Conservation (phyloP, 1,284 basidiomycete genomes). For the Laetiporus sulphureus region DNA sequence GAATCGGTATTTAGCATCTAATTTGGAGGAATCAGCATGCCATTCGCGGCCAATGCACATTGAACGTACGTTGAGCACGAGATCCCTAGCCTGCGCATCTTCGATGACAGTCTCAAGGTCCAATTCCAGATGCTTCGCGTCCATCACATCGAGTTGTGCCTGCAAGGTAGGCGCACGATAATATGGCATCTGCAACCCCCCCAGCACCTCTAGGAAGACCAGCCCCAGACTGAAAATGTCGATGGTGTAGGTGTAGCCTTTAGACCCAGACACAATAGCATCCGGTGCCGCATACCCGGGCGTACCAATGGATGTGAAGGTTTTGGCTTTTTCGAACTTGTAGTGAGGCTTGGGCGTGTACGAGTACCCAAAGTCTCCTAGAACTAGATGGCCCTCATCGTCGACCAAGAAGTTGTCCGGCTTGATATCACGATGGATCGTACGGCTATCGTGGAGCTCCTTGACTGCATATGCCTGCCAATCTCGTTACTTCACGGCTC, state of each 20-base stretch:
- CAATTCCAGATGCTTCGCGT: too few relatives aligned
- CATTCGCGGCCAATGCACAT: background rate
- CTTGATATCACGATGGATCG: slow-evolving; percentile 64
- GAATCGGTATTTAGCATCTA: background rate
- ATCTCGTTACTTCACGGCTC: too few relatives aligned
- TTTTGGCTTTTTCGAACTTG: background rate
- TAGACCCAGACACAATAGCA: background rate
- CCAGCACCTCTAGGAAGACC: slow-evolving; percentile 8
- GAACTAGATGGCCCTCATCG: slow-evolving; percentile 40
- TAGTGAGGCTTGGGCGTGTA: background rate
- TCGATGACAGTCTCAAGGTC: background rate
- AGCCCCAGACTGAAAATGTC: slow-evolving; percentile 11
- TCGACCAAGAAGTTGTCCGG: slow-evolving; percentile 57
- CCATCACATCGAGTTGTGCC: background rate
- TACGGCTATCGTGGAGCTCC: slow-evolving; percentile 43
- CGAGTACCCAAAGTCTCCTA: slow-evolving; percentile 64
- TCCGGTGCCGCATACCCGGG: slow-evolving; percentile 9
- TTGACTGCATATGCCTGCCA: background rate
- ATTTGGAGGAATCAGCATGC: background rate
- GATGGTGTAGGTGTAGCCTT: background rate
- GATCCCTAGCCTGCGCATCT: background rate
- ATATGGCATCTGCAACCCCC: background rate
- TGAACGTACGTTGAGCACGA: background rate
- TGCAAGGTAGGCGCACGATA: background rate
- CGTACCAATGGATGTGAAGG: slow-evolving; percentile 2